Conservation (phyloP, 768 basidiomycete genomes). For the Gymnopilus junonius region DNA sequence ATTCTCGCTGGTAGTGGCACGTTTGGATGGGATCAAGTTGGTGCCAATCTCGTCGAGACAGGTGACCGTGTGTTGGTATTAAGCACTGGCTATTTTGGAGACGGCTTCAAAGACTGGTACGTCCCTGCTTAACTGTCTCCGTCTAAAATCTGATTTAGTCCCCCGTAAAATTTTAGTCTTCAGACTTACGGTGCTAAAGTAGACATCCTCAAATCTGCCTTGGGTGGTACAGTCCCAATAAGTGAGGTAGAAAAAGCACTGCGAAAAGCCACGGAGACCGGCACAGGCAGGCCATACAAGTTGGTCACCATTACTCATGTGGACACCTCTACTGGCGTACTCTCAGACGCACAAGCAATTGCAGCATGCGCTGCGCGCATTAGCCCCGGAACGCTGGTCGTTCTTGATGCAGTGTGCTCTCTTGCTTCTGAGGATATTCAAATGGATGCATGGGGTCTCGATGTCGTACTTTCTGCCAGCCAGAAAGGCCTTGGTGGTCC, state of each 20-base stretch:
- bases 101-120: slow-evolving; percentile 82
- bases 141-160: background rate
- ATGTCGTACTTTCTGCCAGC: slow-evolving; percentile 77
- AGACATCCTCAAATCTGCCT: slow-evolving; percentile 67
- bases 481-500: slow-evolving; percentile 90
- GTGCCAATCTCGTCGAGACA: slow-evolving; percentile 79
- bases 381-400: slow-evolving; percentile 81
- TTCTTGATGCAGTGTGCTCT: slow-evolving; percentile 88
- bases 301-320: slow-evolving; percentile 89
- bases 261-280: slow-evolving; percentile 8
- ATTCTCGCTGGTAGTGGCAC: slow-evolving; percentile 89
- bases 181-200: slow-evolving; percentile 82
- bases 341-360: slow-evolving; percentile 76
- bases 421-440: slow-evolving; percentile 91
- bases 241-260: slow-evolving; percentile 65
- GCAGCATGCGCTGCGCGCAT: slow-evolving; percentile 67
- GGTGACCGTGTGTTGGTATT: slow-evolving; percentile 78
- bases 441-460: slow-evolving; percentile 88
- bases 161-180: slow-evolving; percentile 45
- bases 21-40: slow-evolving; percentile 91
- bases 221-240: slow-evolving; percentile 65
- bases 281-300: slow-evolving; percentile 71
- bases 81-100: slow-evolving; percentile 90
- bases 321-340: slow-evolving; percentile 85
- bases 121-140: background rate